Percentiles rank a stretch among this genome's conserved stretches.
phyloP scores from a whole-genome alignment of 805 yeast genomes.

The Yarrowia sp. region DNA sequence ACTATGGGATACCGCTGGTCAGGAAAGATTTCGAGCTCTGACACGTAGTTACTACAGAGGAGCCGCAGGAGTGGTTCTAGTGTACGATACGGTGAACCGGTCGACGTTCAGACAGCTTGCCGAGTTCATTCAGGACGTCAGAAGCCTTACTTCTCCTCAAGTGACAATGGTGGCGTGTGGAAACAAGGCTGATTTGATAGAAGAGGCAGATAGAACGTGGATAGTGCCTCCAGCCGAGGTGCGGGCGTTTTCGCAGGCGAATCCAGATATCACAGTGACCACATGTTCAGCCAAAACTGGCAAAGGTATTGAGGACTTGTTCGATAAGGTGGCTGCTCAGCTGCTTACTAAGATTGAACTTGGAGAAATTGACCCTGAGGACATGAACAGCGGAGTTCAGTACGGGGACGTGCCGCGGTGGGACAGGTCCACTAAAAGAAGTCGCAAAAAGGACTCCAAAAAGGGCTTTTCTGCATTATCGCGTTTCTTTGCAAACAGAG shows the following conservation, averaged over 20 bases:
- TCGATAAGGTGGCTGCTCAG: slow-evolving; percentile 52
- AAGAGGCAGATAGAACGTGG: slow-evolving; percentile 47
- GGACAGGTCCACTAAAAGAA: slow-evolving; percentile 46
- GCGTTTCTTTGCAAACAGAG: slow-evolving; percentile 18
- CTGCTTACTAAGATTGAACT: slow-evolving; percentile 57
- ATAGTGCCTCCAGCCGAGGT: slow-evolving; percentile 51
- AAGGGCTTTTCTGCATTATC: slow-evolving; percentile 29
- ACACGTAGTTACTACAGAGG: slow-evolving; percentile 96
- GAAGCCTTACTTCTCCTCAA: slow-evolving; percentile 90
- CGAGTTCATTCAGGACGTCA: slow-evolving; percentile 87
- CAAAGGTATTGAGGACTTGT: slow-evolving; percentile 54
- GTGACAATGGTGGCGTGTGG: slow-evolving; percentile 91
- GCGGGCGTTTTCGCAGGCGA: slow-evolving; percentile 48
- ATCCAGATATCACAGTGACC: slow-evolving; percentile 51
- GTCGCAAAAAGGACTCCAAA: slow-evolving; percentile 21
- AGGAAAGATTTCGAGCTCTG: slow-evolving; percentile 91
- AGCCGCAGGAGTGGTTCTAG: slow-evolving; percentile 95
- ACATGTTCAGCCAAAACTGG: slow-evolving; percentile 55
- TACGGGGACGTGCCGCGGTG: slow-evolving; percentile 57
- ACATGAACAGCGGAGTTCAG: slow-evolving; percentile 57
- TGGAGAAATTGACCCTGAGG: slow-evolving; percentile 58
- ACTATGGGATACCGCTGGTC: slow-evolving; percentile 98
- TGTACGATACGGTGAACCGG: slow-evolving; percentile 93
- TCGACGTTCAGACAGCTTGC: slow-evolving; percentile 86
- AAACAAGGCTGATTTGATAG: slow-evolving; percentile 81